Evolutionary conservation across 2,329 filamentous ascomycete genomes (phyloP), one percentile per base, ranked within the genome.

Genomic region (Penicillium sp.): DNA sequence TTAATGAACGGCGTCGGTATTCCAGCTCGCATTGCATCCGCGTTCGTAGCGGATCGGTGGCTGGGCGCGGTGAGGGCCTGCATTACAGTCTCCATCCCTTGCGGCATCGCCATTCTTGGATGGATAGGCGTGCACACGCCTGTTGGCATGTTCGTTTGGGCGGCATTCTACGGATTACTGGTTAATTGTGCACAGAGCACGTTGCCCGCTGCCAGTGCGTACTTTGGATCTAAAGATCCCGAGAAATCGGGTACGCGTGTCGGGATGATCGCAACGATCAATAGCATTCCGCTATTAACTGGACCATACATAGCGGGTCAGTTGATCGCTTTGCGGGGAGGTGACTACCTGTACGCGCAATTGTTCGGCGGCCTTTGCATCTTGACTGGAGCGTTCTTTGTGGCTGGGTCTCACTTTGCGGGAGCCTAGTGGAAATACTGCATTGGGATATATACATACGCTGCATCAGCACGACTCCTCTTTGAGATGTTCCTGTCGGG

Each of bases 251-350:
- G 75, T 0, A 72, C 73, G 2, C 63, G 75, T 13, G 73, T 76
- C 54, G 76, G 76, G 0, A 77, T 77, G 71, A 73, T 74, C 0
- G 75, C 77, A 48, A 68, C 66, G 0, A 66, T 77, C 22, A 70
- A 76, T 10, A 73, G 71, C 8, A 56, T 77, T 25, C 73, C 73
- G 0, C 69, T 66, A 14, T 60, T 78, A 33, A 73, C 72, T 3
- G 75, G 75, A 0, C 73, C 75, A 5, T 73, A 75, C 0, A 67
- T 78, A 51, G 75, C 74, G 1, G 75, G 76, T 3, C 72, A 72
- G 0, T 40, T 78, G 46, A 73, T 78, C 7, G 65, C 73, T 39
- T 60, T 56, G 9, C 56, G 64, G 19, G 62, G 65, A 11, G 75
- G 75, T 0, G 59, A 61, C 1, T 78, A 76, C 60, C 48, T 76